phyloP scores from a whole-genome alignment of 2,329 filamentous ascomycete species.

The Microcyclospora tardicrescens region DNA sequence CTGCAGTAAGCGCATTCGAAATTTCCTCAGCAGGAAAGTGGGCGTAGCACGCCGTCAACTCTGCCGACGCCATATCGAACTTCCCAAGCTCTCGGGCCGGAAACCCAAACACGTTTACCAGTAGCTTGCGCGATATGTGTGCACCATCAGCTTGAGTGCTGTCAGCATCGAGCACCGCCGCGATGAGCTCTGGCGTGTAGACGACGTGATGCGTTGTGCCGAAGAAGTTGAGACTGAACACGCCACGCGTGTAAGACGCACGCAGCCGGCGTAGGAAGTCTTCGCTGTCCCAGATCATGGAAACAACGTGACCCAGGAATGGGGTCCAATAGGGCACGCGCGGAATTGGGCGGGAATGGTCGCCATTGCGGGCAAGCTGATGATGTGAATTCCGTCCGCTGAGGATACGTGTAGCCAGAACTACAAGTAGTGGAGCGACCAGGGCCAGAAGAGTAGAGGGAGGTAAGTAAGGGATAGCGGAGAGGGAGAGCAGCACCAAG shows the following conservation, averaged over 20 bases:
- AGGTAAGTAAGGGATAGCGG: too few relatives aligned
- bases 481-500: too few relatives aligned
- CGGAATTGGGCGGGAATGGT: background rate
- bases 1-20: constrained; percentile 28
- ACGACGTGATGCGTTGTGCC: constrained; percentile 39
- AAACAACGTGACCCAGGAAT: constrained; percentile 41
- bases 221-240: constrained; percentile 38
- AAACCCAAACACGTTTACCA: constrained; percentile 30
- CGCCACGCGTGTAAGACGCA: constrained; percentile 27
- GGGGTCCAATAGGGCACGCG: constrained; percentile 48
- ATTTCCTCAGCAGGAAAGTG: constrained; percentile 10
- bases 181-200: constrained; percentile 34
- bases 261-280: constrained; percentile 30
- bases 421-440: background rate
- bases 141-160: constrained; percentile 19
- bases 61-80: constrained; percentile 26
- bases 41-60: constrained; percentile 20
- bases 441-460: too few relatives aligned
- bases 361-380: background rate
- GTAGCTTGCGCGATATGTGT: constrained; percentile 13
- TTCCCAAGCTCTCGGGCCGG: constrained; percentile 21
- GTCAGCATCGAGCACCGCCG: constrained; percentile 27
- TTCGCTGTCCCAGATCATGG: constrained; percentile 34
- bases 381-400: background rate
- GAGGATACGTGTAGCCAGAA: background rate